Base-by-base conservation (phyloP, 1,284 basidiomycete species). In the Porodaedalea pini region DNA sequence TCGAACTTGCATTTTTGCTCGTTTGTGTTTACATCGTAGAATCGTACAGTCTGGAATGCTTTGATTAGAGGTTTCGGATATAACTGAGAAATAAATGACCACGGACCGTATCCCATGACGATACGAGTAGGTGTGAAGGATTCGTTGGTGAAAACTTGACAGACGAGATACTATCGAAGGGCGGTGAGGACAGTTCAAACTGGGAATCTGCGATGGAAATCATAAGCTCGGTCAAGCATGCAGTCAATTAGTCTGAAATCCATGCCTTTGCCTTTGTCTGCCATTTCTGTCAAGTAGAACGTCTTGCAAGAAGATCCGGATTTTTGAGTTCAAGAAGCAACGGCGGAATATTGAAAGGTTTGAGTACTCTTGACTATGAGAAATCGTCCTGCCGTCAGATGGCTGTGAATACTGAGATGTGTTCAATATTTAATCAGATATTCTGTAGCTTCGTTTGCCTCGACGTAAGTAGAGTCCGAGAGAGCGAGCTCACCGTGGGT, bases 61-160 rank as follows among this genome's bases (percentile, higher is more conserved):
- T 55, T n/a, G n/a, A n/a, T n/a, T n/a, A 44, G 54, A 56, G 31
- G 56, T 47, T 60, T 39, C 23, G 8, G 3, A 49, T 54, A 47
- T 40, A 50, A 45, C 50, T 52, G 49, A 58, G 25, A 40, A 27
- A 51, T 27, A 49, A 45, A 23, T 45, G 5, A 48, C 40, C 13
- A 25, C 29, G 19, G 19, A 94, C 92, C 49, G 90, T 84, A 71
- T 96, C 94, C 94, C 94, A 96, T 58, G 89, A 88, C 8, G 90
- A 84, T 17, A 88, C 87, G 2, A 95, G 73, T 1, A 97, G 74
- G 23, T 88, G 83, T 60, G 88, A 78, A 3, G 90, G 85, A 66
- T 88, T 78, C 15, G 78, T 81, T 0, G 92, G 88, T n/a, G 92
- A 92, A 72, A 89, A 97, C 37, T 80, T 78, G 21, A 96, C 74